phyloP scores from a whole-genome alignment of 495 filamentous ascomycete genomes.

The Aspergillus cavernicola region DNA sequence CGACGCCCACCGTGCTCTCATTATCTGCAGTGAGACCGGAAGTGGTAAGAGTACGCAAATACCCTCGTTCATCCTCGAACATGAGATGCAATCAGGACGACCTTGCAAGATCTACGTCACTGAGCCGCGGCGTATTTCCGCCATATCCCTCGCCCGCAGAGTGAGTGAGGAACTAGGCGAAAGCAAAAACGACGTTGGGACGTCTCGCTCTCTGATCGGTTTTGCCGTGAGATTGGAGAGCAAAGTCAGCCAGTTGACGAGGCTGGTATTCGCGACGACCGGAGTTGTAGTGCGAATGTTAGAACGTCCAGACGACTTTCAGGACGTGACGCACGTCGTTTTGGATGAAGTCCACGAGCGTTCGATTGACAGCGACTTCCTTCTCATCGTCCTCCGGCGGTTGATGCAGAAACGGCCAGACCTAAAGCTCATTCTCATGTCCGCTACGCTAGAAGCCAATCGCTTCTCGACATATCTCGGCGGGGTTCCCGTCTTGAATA shows the following conservation, averaged over 20 bases:
- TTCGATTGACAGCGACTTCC: slow-evolving; percentile 92
- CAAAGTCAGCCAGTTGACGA: slow-evolving; percentile 72
- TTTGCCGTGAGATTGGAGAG: slow-evolving; percentile 92
- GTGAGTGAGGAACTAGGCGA: slow-evolving; percentile 96
- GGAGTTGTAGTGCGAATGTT: slow-evolving; percentile 98
- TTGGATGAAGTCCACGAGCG: slow-evolving; percentile 95
- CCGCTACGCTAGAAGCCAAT: slow-evolving; percentile 89
- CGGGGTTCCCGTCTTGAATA: slow-evolving; percentile 77
- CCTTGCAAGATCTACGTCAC: slow-evolving; percentile 92
- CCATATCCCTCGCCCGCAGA: slow-evolving; percentile 83
- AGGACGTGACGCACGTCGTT: slow-evolving; percentile 86
- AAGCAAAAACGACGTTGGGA: slow-evolving; percentile 74
- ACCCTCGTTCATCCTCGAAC: slow-evolving; percentile 84
- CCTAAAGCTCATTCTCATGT: slow-evolving; percentile 88
- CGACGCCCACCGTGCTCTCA: slow-evolving; percentile 72
- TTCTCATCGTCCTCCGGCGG: slow-evolving; percentile 84
- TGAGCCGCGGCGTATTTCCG: slow-evolving; percentile 93
- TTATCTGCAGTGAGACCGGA: slow-evolving; percentile 93
- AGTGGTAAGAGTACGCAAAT: slow-evolving; percentile 97
- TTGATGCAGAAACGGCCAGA: slow-evolving; percentile 67
- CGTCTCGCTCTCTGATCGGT: slow-evolving; percentile 76
- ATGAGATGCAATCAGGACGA: slow-evolving; percentile 74
- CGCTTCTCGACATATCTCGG: slow-evolving; percentile 84
- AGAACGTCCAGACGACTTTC: slow-evolving; percentile 77
- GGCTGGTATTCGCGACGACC: slow-evolving; percentile 79